Conservation (phyloP, 176 grass and related monocot genomes). For the Pontederia paniculata region DNA sequence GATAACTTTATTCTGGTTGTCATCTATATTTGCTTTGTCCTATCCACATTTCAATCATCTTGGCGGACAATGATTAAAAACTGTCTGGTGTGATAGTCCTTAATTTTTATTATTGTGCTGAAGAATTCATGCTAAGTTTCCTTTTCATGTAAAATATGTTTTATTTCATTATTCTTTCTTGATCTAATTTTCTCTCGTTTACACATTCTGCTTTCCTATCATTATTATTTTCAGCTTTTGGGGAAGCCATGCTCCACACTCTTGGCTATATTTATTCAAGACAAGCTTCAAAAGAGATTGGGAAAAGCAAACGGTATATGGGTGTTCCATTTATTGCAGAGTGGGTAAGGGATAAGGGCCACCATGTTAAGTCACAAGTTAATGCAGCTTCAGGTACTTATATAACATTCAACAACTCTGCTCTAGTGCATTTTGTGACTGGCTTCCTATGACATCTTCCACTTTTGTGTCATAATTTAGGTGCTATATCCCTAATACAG, state of each 20-base stretch:
- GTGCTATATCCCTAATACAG: conserved; percentile 70
- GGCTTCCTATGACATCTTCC: not conserved
- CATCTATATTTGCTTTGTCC: not conserved
- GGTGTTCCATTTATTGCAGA: conserved; percentile 90
- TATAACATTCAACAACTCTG: not conserved
- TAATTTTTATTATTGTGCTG: no score
- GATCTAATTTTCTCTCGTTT: not conserved
- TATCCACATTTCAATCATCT: not conserved
- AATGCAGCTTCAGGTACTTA: conserved; percentile 87
- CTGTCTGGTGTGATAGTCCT: no score
- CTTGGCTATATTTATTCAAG: conserved; percentile 92
- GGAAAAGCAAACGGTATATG: conserved; percentile 70
- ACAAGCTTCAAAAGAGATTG: conserved; percentile 72
- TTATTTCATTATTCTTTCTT: no score
- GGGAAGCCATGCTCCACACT: conserved; percentile 93
- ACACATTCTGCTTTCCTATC: conserved; percentile 7
- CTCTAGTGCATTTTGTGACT: not conserved
- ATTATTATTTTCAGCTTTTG: conserved; percentile 63
- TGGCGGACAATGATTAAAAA: no score
- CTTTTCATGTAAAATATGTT: no score
- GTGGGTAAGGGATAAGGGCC: conserved; percentile 94
- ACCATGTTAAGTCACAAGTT: conserved; percentile 87
- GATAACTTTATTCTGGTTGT: not conserved
- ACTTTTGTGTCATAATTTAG: conserved; percentile 22
- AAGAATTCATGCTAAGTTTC: no score